Conservation (phyloP, 176 grass and related monocot species). For the Leersia perrieri region DNA sequence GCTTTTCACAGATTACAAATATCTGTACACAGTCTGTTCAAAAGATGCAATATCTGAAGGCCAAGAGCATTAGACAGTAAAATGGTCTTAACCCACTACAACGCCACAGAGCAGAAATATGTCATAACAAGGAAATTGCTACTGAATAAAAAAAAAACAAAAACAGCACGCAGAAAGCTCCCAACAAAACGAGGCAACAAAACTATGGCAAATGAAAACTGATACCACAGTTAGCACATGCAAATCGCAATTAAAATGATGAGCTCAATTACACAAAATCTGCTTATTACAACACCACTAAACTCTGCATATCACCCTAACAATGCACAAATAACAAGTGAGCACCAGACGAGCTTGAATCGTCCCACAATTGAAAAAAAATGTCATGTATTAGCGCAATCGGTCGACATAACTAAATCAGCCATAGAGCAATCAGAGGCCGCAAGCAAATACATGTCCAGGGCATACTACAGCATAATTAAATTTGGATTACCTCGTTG, state of each 20-base stretch:
- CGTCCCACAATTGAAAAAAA: not conserved
- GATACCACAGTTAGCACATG: not conserved
- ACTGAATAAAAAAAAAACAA: not conserved
- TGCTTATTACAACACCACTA: not conserved
- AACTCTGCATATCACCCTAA: not conserved
- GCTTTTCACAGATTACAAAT: not conserved
- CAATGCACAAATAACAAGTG: not conserved
- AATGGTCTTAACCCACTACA: not conserved
- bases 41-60: not conserved
- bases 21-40: not conserved
- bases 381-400: not conserved
- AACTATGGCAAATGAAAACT: not conserved
- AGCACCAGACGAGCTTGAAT: not conserved
- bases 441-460: not conserved
- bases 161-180: not conserved
- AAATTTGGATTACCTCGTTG: slow-evolving; percentile 51
- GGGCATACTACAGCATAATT: not conserved
- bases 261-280: too few relatives aligned
- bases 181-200: not conserved
- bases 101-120: not conserved
- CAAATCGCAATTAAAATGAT: too few relatives aligned
- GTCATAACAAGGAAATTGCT: not conserved
- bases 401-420: not conserved
- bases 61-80: not conserved
- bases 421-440: not conserved